phyloP scores from a whole-genome alignment of 306 rosid genomes.

The Quercus engelmannii region DNA sequence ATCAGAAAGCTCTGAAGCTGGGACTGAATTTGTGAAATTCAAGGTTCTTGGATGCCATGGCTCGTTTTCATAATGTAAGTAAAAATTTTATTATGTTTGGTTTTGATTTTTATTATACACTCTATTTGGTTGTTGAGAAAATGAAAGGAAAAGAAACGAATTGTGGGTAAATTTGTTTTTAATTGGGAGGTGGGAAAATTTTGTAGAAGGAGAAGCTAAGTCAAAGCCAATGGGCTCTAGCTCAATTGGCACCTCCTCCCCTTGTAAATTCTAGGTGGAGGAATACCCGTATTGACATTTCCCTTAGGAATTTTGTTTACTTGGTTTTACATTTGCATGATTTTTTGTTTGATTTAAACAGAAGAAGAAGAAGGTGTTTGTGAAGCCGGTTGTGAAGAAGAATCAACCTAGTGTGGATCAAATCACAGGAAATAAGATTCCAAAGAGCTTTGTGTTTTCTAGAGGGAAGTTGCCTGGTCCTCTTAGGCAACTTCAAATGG shows the following conservation, averaged over 20 bases:
- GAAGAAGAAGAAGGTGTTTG: conserved; percentile 47
- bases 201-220: background rate
- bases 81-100: background rate
- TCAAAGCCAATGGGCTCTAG: background rate
- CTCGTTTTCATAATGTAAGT: conserved; percentile 46
- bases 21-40: background rate
- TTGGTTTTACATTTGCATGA: background rate
- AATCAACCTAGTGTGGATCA: conserved; percentile 69
- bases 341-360: conserved; percentile 19
- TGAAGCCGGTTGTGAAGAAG: conserved; percentile 53
- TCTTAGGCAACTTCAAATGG: conserved; percentile 83
- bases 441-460: conserved; percentile 78
- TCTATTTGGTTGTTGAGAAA: conserved; percentile 17
- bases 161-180: background rate
- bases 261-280: too few species aligned
- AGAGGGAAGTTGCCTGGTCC: conserved; percentile 83
- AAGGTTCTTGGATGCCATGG: conserved; percentile 28
- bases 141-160: background rate
- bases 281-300: background rate
- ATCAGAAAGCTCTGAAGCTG: background rate
- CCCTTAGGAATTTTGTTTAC: background rate
- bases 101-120: too few species aligned
- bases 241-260: too few species aligned
- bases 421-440: conserved; percentile 88
- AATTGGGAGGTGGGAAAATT: background rate